A percentile compares a stretch with the other conserved stretches of the same genome.
Conservation (phyloP, 768 basidiomycete genomes). For the Phlebiopsis gigantea region DNA sequence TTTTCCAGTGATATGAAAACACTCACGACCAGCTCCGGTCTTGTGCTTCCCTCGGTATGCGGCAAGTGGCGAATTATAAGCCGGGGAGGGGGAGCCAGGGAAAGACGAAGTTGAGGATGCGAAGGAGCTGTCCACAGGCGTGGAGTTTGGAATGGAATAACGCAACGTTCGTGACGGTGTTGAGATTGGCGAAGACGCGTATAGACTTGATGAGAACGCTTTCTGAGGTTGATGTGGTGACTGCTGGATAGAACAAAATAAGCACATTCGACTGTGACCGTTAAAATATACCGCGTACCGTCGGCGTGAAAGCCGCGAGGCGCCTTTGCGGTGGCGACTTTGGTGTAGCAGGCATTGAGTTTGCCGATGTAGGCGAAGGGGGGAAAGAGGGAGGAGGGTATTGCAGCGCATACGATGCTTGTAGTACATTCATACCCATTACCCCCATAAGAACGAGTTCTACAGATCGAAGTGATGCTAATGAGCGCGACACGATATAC, state of each 20-base stretch:
- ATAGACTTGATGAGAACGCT: constrained; percentile 21
- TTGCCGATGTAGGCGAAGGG: constrained; percentile 17
- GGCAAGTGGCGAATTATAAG: constrained; percentile 24
- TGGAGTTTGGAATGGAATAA: constrained; percentile 28
- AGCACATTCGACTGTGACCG: neutral
- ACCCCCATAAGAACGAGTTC: constrained; percentile 28
- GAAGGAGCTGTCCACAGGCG: constrained; percentile 27
- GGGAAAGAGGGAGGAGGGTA: constrained; percentile 30
- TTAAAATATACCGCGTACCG: neutral
- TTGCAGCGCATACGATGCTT: constrained; percentile 30
- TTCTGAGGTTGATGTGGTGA: constrained; percentile 24
- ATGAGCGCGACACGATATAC: neutral
- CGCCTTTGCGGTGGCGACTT: constrained; percentile 7
- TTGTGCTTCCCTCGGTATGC: constrained; percentile 35
- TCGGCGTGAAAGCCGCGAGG: constrained; percentile 1
- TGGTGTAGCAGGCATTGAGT: neutral
- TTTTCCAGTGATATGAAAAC: neutral
- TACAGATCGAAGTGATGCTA: constrained; percentile 7
- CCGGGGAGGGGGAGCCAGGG: constrained; percentile 17
- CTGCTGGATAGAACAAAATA: constrained; percentile 5
- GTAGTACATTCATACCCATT: constrained; percentile 30
- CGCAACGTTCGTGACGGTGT: constrained; percentile 28
- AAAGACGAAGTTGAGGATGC: constrained; percentile 27
- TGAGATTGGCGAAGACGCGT: constrained; percentile 32
- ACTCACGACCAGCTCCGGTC: constrained; percentile 31